Conservation (phyloP, 2,329 filamentous ascomycete genomes). For the Dryadomyces quercus-mongolicae region DNA sequence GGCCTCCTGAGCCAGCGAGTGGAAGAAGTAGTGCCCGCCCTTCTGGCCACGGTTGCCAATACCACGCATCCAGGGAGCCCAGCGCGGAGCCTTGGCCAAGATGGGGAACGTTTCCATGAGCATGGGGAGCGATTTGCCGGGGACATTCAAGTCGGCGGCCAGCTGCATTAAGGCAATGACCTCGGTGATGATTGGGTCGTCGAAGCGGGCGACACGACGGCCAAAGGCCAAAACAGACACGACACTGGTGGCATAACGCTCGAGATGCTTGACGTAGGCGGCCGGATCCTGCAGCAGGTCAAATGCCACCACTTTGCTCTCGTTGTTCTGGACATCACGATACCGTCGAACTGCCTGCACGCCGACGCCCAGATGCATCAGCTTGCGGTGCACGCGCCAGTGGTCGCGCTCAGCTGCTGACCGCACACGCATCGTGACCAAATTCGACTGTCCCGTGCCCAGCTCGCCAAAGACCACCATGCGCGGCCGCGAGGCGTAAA, state of each 20-base stretch:
- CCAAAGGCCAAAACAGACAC: constrained; percentile 46
- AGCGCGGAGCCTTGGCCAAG: constrained; percentile 33
- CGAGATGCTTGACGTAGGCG: constrained; percentile 39
- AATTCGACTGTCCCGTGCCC: constrained; percentile 28
- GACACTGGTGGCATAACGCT: constrained; percentile 40
- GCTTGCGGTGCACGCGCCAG: constrained; percentile 33
- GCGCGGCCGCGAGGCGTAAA: constrained; percentile 37
- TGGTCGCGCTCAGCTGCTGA: constrained; percentile 26
- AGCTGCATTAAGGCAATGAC: constrained; percentile 46
- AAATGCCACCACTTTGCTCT: constrained; percentile 42
- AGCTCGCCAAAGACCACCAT: constrained; percentile 36
- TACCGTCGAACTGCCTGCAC: constrained; percentile 43
- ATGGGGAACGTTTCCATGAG: constrained; percentile 43
- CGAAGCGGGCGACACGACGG: constrained; percentile 32
- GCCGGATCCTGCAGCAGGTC: constrained; percentile 30
- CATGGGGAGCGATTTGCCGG: constrained; percentile 42
- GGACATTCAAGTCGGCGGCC: constrained; percentile 41
- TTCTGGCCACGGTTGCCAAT: constrained; percentile 26
- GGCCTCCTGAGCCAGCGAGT: constrained; percentile 37
- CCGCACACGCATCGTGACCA: constrained; percentile 31
- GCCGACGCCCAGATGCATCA: constrained; percentile 39
- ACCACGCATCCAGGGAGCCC: constrained; percentile 37
- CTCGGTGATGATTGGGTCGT: constrained; percentile 46
- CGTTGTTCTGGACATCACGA: constrained; percentile 42
- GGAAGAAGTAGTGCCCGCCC: constrained; percentile 37